A percentile compares a stretch with the other conserved stretches of the same genome.
Conservation (phyloP, 371 early-diverging fungal genomes). For the Coemansia sp. region DNA sequence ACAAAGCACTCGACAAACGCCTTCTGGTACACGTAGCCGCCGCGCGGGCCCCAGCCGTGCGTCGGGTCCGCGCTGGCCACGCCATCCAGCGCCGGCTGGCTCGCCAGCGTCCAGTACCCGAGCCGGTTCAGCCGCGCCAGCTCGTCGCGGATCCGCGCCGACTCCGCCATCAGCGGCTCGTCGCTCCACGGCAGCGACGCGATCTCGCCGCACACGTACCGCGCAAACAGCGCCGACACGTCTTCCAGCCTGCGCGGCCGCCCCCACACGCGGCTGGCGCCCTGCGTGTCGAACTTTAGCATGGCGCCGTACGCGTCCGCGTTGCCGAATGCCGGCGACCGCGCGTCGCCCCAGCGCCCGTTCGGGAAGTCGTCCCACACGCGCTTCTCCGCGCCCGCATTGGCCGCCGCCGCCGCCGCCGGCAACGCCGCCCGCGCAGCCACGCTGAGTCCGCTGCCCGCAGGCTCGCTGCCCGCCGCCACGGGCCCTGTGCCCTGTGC, state of each 20-base stretch:
- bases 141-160: slow-evolving; percentile 60
- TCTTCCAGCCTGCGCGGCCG: slow-evolving; percentile 63
- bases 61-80: slow-evolving; percentile 68
- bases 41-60: slow-evolving; percentile 94
- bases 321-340: slow-evolving; percentile 80
- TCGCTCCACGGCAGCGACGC: slow-evolving; percentile 89
- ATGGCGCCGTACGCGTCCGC: slow-evolving; percentile 70
- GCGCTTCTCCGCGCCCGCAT: slow-evolving; percentile 50
- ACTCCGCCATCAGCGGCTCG: slow-evolving; percentile 75
- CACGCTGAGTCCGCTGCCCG: not conserved
- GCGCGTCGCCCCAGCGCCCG: slow-evolving; percentile 95
- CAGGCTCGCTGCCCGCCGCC: not conserved
- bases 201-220: slow-evolving; percentile 72
- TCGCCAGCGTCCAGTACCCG: slow-evolving; percentile 88
- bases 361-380: slow-evolving; percentile 97
- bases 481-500: not conserved
- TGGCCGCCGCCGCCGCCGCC: slow-evolving; percentile 38
- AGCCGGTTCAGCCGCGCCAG: slow-evolving; percentile 65
- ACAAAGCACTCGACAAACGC: slow-evolving; percentile 82
- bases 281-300: slow-evolving; percentile 53
- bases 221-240: slow-evolving; percentile 68
- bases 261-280: slow-evolving; percentile 73
- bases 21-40: slow-evolving; percentile 94
- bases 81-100: slow-evolving; percentile 95
- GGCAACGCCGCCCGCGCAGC: slow-evolving; percentile 1